Percentiles rank a stretch among this genome's conserved stretches.
These are phyloP conservation scores for Dimargaris verticillata DNA, from an alignment of 192 early-diverging fungal genomes.

Conservation along the genomic window DNA sequence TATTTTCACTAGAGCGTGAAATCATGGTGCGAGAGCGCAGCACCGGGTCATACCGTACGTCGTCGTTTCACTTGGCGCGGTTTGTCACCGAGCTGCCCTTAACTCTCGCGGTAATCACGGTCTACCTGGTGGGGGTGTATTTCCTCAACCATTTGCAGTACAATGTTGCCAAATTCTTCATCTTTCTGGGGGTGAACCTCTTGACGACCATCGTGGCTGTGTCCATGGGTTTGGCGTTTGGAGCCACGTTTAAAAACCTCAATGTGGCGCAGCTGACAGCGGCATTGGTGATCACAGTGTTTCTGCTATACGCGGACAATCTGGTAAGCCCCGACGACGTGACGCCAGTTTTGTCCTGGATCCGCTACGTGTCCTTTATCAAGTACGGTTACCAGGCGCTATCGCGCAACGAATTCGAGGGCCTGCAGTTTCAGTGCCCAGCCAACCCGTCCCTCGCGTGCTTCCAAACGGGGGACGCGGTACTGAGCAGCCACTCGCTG, in stretches of 20 bases:
- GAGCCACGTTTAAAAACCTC: conserved; percentile 21
- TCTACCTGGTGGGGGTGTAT: conserved; percentile 28
- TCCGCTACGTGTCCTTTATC: neutral
- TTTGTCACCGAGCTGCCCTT: conserved; percentile 33
- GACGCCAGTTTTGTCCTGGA: conserved; percentile 23
- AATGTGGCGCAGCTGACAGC: conserved; percentile 25
- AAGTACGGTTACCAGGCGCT: neutral
- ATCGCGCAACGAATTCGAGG: neutral
- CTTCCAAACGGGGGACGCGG: neutral
- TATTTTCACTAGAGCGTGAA: conserved; percentile 28
- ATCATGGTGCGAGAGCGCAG: conserved; percentile 50
- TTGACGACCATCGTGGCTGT: conserved; percentile 31
- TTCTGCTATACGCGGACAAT: conserved; percentile 30
- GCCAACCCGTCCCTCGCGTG: neutral
- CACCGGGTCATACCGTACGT: conserved; percentile 41
- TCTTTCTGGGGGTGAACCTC: conserved; percentile 29
- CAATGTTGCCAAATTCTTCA: conserved; percentile 32
- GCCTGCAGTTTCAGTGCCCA: neutral
- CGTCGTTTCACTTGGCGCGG: conserved; percentile 44
- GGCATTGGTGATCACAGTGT: conserved; percentile 22
- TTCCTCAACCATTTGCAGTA: conserved; percentile 41
- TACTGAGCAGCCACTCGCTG: neutral
- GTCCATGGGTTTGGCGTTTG: conserved; percentile 23
- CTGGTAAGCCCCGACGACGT: conserved; percentile 26
- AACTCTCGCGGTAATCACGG: conserved; percentile 30